phyloP scores from a whole-genome alignment of 2,329 filamentous ascomycete species.

The Trichoderma sp. region DNA sequence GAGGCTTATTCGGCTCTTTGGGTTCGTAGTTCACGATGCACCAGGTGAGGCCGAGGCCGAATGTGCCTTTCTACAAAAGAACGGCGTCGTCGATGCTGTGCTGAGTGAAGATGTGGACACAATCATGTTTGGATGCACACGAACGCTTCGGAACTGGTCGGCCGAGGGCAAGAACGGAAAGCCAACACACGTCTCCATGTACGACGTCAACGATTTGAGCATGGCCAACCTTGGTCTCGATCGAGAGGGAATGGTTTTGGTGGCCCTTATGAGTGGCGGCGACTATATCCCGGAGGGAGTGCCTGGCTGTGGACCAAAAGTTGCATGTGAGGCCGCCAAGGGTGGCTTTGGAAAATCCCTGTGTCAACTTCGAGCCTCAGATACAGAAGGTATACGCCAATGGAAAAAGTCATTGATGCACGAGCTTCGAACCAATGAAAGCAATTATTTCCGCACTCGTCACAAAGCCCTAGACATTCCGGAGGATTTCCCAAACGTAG shows the following conservation, averaged over 20 bases:
- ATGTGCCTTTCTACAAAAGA: conserved; percentile 80
- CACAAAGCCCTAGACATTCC: conserved; percentile 76
- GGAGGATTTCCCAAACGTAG: conserved; percentile 75
- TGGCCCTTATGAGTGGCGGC: conserved; percentile 92
- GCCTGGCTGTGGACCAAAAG: conserved; percentile 80
- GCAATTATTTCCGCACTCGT: conserved; percentile 73
- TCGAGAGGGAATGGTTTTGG: conserved; percentile 86
- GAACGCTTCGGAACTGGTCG: conserved; percentile 81
- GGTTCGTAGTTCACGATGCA: conserved; percentile 79
- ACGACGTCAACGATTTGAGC: conserved; percentile 62
- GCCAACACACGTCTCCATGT: conserved; percentile 85
- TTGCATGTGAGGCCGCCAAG: conserved; percentile 85
- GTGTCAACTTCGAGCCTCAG: conserved; percentile 63
- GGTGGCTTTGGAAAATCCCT: conserved; percentile 82
- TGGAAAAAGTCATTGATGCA: conserved; percentile 75
- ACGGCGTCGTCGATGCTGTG: conserved; percentile 87
- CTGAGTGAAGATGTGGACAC: conserved; percentile 97
- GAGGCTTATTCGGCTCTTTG: conserved; percentile 79
- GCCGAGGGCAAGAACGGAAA: conserved; percentile 67
- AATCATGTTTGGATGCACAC: conserved; percentile 89
- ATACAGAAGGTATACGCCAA: conserved; percentile 58
- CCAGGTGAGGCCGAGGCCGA: conserved; percentile 96
- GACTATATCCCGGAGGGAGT: conserved; percentile 92
- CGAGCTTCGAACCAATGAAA: conserved; percentile 82
- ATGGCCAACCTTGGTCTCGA: conserved; percentile 64